Percentiles rank a stretch among this genome's conserved stretches.
Conservation (phyloP, 2,329 filamentous ascomycete genomes). For the Hymenotorrendiella dingleyae region DNA sequence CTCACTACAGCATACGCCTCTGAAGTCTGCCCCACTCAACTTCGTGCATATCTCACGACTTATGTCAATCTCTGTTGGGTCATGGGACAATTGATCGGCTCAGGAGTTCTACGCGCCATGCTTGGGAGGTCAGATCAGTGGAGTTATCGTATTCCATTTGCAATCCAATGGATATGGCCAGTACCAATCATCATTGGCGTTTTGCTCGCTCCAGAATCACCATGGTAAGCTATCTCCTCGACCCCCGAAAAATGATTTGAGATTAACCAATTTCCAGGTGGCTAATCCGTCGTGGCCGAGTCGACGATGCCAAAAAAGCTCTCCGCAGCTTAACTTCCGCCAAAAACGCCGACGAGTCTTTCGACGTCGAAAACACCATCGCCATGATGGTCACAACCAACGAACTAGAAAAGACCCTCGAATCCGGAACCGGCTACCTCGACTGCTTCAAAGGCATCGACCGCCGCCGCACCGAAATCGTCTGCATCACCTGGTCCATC, state of each 20-base stretch:
- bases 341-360: conserved; percentile 25
- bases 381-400: conserved; percentile 93
- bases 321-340: conserved; percentile 12
- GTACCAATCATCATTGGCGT: conserved; percentile 39
- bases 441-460: conserved; percentile 79
- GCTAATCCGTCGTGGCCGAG: conserved; percentile 10
- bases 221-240: too few species aligned
- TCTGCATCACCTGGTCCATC: too few species aligned
- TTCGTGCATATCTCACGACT: conserved; percentile 46
- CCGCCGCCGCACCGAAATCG: conserved; percentile 67
- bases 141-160: conserved; percentile 42
- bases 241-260: too few species aligned
- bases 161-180: conserved; percentile 45
- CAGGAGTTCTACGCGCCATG: conserved; percentile 40
- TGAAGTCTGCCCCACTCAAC: conserved; percentile 45
- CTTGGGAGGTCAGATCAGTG: conserved; percentile 20
- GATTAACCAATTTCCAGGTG: too few species aligned
- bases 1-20: conserved; percentile 30
- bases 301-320: conserved; percentile 16
- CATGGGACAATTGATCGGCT: conserved; percentile 41
- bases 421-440: conserved; percentile 64
- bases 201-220: conserved; percentile 40
- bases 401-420: conserved; percentile 64
- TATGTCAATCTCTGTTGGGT: conserved; percentile 49
- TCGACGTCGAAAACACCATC: conserved; percentile 71